Conservation (phyloP, 768 basidiomycete genomes). For the Galerina sulciceps region DNA sequence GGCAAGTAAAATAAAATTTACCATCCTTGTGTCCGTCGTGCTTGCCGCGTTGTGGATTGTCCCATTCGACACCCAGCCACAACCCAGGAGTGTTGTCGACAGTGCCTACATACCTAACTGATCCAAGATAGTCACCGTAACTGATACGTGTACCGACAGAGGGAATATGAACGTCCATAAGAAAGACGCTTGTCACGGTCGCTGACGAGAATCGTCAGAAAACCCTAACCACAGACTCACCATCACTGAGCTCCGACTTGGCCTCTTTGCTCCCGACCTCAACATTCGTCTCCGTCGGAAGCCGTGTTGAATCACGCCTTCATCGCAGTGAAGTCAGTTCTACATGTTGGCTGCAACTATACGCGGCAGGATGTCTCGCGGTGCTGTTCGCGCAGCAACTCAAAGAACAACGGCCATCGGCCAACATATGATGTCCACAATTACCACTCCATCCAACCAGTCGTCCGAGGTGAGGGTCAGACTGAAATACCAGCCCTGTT, state of each 20-base stretch:
- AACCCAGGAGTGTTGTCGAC: constrained; percentile 65
- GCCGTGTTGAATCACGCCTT: constrained; percentile 15
- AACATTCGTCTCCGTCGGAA: constrained; percentile 22
- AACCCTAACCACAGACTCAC: constrained; percentile 34
- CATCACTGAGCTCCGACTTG: not conserved
- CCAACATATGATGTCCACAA: constrained; percentile 52
- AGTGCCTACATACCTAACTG: constrained; percentile 68
- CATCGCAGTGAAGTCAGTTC: constrained; percentile 8
- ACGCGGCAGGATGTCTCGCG: constrained; percentile 46
- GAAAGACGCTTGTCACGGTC: not conserved
- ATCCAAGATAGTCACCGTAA: constrained; percentile 61
- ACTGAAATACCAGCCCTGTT: not conserved
- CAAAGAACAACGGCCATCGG: constrained; percentile 49
- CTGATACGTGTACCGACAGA: constrained; percentile 58
- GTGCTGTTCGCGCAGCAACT: constrained; percentile 35
- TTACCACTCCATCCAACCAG: constrained; percentile 26
- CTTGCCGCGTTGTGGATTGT: constrained; percentile 82
- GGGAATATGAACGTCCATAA: constrained; percentile 30
- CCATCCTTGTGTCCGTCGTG: constrained; percentile 86
- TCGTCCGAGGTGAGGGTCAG: constrained; percentile 39
- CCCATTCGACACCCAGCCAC: constrained; percentile 99
- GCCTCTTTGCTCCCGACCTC: constrained; percentile 5
- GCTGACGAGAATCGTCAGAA: constrained; percentile 13
- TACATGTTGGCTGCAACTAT: constrained; percentile 36
- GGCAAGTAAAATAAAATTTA: constrained; percentile 76